Evolutionary conservation across 371 early-diverging fungal genomes (phyloP).

Genomic region (Caulochytrium protostelioides): DNA sequence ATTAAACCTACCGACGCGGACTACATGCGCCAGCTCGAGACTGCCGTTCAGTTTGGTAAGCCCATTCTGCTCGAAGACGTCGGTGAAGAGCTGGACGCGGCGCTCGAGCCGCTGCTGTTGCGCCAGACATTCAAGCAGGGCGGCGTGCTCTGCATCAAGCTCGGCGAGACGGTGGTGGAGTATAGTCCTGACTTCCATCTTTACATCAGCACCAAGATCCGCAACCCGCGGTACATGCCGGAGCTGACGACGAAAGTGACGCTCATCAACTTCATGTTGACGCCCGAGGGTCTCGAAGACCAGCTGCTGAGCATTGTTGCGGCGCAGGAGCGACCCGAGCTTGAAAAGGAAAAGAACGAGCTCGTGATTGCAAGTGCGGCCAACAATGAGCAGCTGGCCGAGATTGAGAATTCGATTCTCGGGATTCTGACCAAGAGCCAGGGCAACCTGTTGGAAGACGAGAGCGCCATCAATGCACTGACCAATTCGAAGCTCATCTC

Average conservation of each 20-base stretch:
- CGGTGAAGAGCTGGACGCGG: constrained; percentile 30
- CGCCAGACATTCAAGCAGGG: constrained; percentile 30
- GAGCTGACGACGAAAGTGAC: constrained; percentile 34
- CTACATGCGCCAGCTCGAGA: constrained; percentile 26
- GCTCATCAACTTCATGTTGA: constrained; percentile 35
- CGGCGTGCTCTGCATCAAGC: constrained; percentile 25
- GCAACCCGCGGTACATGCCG: constrained; percentile 34
- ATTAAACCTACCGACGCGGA: constrained; percentile 29
- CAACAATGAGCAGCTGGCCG: constrained; percentile 32
- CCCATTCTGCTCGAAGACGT: constrained; percentile 30
- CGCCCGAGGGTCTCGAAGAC: constrained; percentile 32
- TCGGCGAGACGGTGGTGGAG: constrained; percentile 29
- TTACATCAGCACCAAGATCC: constrained; percentile 29
- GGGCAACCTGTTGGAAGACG: constrained; percentile 29
- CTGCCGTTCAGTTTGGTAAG: constrained; percentile 30
- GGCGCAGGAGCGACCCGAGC: constrained; percentile 29
- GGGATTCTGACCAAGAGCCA: constrained; percentile 24
- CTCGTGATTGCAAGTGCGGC: constrained; percentile 23
- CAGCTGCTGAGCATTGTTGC: constrained; percentile 32
- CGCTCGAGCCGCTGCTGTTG: constrained; percentile 25
- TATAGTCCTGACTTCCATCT: constrained; percentile 28
- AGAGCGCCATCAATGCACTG: constrained; percentile 26
- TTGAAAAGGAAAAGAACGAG: constrained; percentile 31
- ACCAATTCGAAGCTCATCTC: constrained; percentile 30
- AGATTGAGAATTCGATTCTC: constrained; percentile 32